Base-by-base conservation (phyloP, 345 rosid species). In the Turritis glabra region DNA sequence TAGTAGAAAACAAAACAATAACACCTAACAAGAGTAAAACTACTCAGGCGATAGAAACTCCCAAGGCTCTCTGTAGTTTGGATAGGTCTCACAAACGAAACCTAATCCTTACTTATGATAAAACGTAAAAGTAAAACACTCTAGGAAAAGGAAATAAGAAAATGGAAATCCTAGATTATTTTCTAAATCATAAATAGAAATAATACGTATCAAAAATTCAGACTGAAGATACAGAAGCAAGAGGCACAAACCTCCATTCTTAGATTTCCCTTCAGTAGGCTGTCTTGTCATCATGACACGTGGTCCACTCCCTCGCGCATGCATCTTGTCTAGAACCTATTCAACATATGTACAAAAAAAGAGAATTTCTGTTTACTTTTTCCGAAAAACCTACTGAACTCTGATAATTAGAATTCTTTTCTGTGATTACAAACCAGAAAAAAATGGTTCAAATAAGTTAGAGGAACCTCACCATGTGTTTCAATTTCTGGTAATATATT, bases 231-330 rank as follows among this genome's bases (percentile, higher is more conserved):
- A 10, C 15, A 53, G 57, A 73, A 3, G 67, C 12, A 56, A 19
- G 48, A 69, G 50, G n/a, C 35, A 53, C 64, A 59, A 57, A 87
- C 98, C 99, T 87, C 97, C 99, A 82, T 88, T 95, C 79, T 85
- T 76, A 67, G 99, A 90, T 90, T 89, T 90, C 57, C 99, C 97
- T 87, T 92, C 97, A n/a, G 93, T 95, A 58, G 97, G 96, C 72
- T 95, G 99, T 80, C 99, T 86, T 19, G 99, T 91, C 65, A 94
- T 78, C 93, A 92, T 81, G 23, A 83, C 87, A 57, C 92, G 93
- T 2, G 97, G 99, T 44, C 99, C 97, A 74, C 63, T 86, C 35
- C 99, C 97, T 84, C 99, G 86, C 12, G 99, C 99, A 55, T 94
- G 99, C 90, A 90, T 93, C 78, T 90, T 90, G 80, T 90, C 98